phyloP scores from a whole-genome alignment of 768 basidiomycete genomes.

The Pseudohyphozyma bogoriensis region DNA sequence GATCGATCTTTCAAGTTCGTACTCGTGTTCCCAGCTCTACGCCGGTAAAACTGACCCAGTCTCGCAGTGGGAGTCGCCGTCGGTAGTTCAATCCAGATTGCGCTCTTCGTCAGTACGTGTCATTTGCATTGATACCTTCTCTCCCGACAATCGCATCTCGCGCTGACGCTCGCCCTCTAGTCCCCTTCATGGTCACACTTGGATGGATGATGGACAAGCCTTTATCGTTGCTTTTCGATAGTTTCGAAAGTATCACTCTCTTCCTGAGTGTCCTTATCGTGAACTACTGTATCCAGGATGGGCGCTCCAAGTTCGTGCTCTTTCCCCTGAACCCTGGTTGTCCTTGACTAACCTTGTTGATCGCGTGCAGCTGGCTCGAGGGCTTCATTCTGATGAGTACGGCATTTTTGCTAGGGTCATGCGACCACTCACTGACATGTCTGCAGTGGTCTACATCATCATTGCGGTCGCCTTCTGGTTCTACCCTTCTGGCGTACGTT shows the following conservation, averaged over 20 bases:
- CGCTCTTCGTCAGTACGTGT: neutral
- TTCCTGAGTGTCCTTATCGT: slow-evolving; percentile 27
- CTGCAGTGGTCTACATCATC: slow-evolving; percentile 15
- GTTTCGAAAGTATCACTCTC: slow-evolving; percentile 27
- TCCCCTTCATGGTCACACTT: slow-evolving; percentile 52
- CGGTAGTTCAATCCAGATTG: slow-evolving; percentile 4
- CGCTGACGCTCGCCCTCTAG: slow-evolving; percentile 46
- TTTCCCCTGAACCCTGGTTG: neutral
- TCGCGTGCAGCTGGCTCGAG: slow-evolving; percentile 11
- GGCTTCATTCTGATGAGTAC: slow-evolving; percentile 24
- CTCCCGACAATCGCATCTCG: slow-evolving; percentile 57
- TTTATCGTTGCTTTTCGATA: slow-evolving; percentile 21
- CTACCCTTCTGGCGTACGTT: neutral
- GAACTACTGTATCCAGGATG: slow-evolving; percentile 26
- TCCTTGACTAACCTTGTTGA: neutral
- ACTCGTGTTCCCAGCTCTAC: too few relatives aligned
- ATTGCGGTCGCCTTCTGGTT: slow-evolving; percentile 5
- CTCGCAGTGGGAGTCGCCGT: too few relatives aligned
- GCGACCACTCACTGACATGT: neutral
- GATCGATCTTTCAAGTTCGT: too few relatives aligned
- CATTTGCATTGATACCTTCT: slow-evolving; percentile 57
- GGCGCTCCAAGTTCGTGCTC: slow-evolving; percentile 14
- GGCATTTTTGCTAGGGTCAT: neutral
- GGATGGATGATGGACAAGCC: slow-evolving; percentile 69
- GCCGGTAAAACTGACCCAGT: too few relatives aligned